Evolutionary conservation across 306 rosid genomes (phyloP).

Genomic region (Sesbania bispinosa): DNA sequence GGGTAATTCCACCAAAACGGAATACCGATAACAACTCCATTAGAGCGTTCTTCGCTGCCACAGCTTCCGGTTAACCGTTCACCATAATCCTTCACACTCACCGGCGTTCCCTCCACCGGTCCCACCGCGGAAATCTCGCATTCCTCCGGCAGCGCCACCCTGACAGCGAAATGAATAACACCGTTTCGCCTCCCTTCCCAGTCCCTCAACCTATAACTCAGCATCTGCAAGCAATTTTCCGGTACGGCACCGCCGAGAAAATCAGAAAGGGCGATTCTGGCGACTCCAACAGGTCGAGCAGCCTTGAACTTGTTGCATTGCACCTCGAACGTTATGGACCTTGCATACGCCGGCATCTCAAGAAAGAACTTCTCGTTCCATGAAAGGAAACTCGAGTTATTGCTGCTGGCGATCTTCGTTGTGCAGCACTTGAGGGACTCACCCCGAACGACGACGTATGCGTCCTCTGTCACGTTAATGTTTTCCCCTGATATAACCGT

Average conservation of each 20-base stretch:
- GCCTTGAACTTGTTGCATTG: conserved; percentile 37
- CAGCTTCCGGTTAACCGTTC: not conserved
- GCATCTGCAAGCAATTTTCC: conserved; percentile 27
- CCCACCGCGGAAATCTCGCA: not conserved
- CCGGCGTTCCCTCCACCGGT: not conserved
- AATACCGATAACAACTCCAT: not conserved
- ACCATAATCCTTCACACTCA: not conserved
- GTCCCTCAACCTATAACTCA: conserved; percentile 60
- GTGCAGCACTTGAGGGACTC: conserved; percentile 24
- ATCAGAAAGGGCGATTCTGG: conserved; percentile 42
- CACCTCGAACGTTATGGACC: conserved; percentile 40
- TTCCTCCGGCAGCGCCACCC: conserved; percentile 8
- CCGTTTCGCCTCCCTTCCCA: conserved; percentile 49
- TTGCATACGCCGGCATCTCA: conserved; percentile 38
- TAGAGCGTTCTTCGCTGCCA: not conserved
- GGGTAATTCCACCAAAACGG: conserved; percentile 29
- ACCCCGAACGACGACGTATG: conserved; percentile 37
- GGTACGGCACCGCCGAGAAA: conserved; percentile 15
- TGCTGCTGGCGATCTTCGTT: not conserved
- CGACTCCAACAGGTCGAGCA: conserved; percentile 31
- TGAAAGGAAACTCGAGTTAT: not conserved
- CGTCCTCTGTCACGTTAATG: conserved; percentile 23
- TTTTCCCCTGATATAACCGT: conserved; percentile 46
- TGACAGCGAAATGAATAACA: conserved; percentile 50
- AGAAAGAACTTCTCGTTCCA: conserved; percentile 50